Evolutionary conservation across 108 stramenopile genomes (phyloP).

Genomic region (Cyclotella atomus): DNA sequence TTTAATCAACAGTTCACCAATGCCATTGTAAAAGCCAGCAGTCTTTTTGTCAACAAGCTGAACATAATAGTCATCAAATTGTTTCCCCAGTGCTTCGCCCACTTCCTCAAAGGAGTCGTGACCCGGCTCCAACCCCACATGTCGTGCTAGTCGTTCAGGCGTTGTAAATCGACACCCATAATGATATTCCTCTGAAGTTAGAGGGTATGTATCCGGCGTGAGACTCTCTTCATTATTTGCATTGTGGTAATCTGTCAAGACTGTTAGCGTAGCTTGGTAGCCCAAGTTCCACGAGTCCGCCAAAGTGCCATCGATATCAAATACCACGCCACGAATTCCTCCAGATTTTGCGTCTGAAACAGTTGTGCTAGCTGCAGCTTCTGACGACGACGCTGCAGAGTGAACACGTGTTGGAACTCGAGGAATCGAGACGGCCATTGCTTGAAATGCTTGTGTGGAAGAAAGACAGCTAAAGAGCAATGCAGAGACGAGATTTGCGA

Average conservation of each 20-base stretch:
- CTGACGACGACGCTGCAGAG: background rate
- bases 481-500: background rate
- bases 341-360: no score
- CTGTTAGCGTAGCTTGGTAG: constrained; percentile 76
- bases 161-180: constrained; percentile 72
- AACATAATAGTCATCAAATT: constrained; percentile 86
- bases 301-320: constrained; percentile 87
- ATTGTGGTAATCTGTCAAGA: constrained; percentile 67
- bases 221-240: constrained; percentile 18
- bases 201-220: constrained; percentile 40
- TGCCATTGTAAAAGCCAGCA: constrained; percentile 78
- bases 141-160: constrained; percentile 81
- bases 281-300: constrained; percentile 88
- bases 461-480: background rate
- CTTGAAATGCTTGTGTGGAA: background rate
- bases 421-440: background rate
- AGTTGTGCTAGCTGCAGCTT: background rate
- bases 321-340: constrained; percentile 63
- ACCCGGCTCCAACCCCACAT: constrained; percentile 75
- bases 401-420: background rate
- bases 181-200: constrained; percentile 72
- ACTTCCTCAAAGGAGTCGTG: constrained; percentile 58
- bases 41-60: constrained; percentile 70
- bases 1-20: constrained; percentile 52
- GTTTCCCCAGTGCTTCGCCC: constrained; percentile 56